A percentile compares a stretch with the other conserved stretches of the same genome.
Evolutionary conservation across 2,329 filamentous ascomycete species (phyloP).

Genomic region (Shiraia sp.): DNA sequence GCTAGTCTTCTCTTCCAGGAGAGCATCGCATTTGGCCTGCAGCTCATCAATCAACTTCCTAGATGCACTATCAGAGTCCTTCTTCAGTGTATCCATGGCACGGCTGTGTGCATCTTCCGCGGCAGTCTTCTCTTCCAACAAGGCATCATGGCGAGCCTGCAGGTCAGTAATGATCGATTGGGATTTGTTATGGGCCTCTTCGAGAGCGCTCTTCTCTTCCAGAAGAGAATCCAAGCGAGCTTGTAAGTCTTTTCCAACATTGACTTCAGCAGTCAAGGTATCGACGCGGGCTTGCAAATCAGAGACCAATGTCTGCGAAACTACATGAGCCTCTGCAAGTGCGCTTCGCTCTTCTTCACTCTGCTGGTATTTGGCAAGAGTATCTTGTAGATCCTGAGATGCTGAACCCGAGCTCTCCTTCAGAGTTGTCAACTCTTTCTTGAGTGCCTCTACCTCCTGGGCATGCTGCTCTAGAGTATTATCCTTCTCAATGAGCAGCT

Average conservation of each 20-base stretch:
- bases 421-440: constrained; percentile 20
- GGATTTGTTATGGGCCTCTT: constrained; percentile 15
- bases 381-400: constrained; percentile 26
- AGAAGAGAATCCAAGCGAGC: constrained; percentile 17
- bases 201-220: constrained; percentile 20
- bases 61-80: constrained; percentile 26
- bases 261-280: constrained; percentile 17
- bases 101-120: constrained; percentile 28
- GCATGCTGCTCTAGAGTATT: constrained; percentile 19
- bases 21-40: constrained; percentile 19
- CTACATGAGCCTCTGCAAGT: constrained; percentile 23
- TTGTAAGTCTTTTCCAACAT: constrained; percentile 11
- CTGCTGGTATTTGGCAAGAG: constrained; percentile 26
- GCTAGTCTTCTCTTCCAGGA: constrained; percentile 21
- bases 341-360: constrained; percentile 28
- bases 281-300: constrained; percentile 30
- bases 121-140: constrained; percentile 33
- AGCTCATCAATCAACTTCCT: constrained; percentile 16
- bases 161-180: constrained; percentile 11
- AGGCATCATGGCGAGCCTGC: constrained; percentile 27
- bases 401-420: constrained; percentile 29
- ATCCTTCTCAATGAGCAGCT: constrained; percentile 36
- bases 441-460: constrained; percentile 22
- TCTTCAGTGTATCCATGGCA: constrained; percentile 31
- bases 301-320: constrained; percentile 22